These are phyloP conservation scores for Chlamydomonas sp. DNA, from an alignment of 139 green algal species.

Conservation along the genomic window DNA sequence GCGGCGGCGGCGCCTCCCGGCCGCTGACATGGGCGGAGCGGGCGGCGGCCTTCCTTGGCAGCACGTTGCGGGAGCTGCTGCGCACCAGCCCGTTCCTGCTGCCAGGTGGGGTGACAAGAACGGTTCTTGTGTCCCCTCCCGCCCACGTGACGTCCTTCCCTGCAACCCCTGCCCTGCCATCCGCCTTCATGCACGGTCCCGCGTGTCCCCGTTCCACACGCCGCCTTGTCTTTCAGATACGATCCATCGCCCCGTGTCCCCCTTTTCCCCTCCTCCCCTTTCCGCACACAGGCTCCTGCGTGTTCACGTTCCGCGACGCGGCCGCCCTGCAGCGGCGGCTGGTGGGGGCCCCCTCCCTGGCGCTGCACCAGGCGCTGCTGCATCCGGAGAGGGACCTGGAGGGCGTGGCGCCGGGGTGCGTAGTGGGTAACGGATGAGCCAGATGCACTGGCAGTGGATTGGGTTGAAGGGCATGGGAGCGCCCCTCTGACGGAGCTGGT, in stretches of 20 bases:
- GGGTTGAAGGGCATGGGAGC: too few species aligned
- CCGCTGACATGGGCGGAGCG: not conserved
- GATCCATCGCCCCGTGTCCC: too few species aligned
- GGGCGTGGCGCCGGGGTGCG: slow-evolving; percentile 7
- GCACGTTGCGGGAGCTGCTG: slow-evolving; percentile 6
- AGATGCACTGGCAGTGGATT: too few species aligned
- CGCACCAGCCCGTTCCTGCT: slow-evolving; percentile 2
- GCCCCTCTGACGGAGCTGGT: too few species aligned
- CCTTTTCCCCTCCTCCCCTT: not conserved
- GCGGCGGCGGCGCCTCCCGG: not conserved
- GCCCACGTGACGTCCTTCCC: too few species aligned
- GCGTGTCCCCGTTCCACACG: too few species aligned
- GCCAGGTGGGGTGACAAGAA: not conserved
- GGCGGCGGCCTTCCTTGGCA: not conserved
- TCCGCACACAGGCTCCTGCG: not conserved
- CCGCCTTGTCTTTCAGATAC: too few species aligned
- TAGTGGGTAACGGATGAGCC: not conserved
- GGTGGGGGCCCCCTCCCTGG: slow-evolving; percentile 23
- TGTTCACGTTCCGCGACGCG: slow-evolving; percentile 19
- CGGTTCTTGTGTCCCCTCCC: too few species aligned
- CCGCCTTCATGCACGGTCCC: too few species aligned
- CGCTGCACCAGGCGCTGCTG: slow-evolving; percentile 16
- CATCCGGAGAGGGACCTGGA: not conserved
- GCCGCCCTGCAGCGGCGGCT: slow-evolving; percentile 4
- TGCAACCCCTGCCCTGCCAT: too few species aligned